Evolutionary conservation across 306 rosid genomes (phyloP), one percentile per base, ranked within the genome.

Genomic region (Prunus fruticosa): DNA sequence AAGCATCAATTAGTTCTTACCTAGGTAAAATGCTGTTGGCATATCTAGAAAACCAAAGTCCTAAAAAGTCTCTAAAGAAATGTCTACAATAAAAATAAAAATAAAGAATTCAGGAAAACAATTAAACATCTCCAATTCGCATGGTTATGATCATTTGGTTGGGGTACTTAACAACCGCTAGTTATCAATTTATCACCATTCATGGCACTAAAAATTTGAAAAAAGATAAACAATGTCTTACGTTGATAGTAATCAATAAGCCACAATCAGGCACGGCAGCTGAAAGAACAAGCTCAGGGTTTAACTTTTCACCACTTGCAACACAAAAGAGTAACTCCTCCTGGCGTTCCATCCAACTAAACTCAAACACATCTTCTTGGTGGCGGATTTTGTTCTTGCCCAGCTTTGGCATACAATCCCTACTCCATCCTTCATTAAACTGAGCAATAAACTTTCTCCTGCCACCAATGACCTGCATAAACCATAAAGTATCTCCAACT

Each of bases 371-470:
- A 83, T 41, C 67, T 54, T 64, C 83, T 45, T 63, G 84, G 11
- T 25, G 4, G 64, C 61, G 23, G 20, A 9, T 61, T 45, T 12
- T 46, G n/a, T 77, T 53, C 69, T 54, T 74, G 11, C 58, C 79
- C 3, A 43, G 46, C 70, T 43, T 72, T 6, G 64, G 69, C 45
- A 76, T 15, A 58, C 46, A 78, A 58, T 60, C 66, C 20, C 18
- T 11, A 61, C n/a, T 62, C 70, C 79, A 80, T 23, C 28, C 67
- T 63, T 80, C 82, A 27, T 84, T 84, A 53, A 84, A 65, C 80
- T 84, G 87, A 63, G 84, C 87, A 80, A 84, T 71, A 66, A 84
- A 80, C 77, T 68, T 84, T 81, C 54, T 80, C 47, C 66, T 68
- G 69, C 84, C 84, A 30, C 47, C 76, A 20, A 83, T 54, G 25